Evolutionary conservation across 2,329 filamentous ascomycete species (phyloP), one percentile per base, ranked within the genome.

Genomic region (Colletotrichum tanaceti): DNA sequence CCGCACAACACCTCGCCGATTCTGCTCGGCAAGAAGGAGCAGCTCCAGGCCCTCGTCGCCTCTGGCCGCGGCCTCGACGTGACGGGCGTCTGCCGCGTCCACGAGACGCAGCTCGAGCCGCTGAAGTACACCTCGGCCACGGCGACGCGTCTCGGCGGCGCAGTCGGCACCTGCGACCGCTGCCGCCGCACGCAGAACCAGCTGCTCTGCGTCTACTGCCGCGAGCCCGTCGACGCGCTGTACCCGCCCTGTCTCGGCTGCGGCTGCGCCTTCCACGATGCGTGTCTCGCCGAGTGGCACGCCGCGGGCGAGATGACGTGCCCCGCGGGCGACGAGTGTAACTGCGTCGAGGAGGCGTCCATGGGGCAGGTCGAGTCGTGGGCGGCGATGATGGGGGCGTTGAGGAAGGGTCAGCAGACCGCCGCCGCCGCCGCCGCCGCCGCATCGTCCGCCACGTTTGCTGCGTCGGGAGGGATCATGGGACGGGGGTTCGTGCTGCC

Each of bases 321-420:
- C 64, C 87, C 89, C 0, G 88, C 87, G 0, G 89, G 88, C 1
- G 89, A 90, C 73, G 89, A 90, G 74, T 91, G 89, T 73, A 81
- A 86, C 67, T 91, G 89, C 72, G 81, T 85, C 0, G 81, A 85
- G 16, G 85, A 89, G 70, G 87, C 88, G 1, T 81, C 80, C 65
- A 83, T 80, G 54, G 88, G 87, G 1, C 81, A 87, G 47, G 84
- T 90, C 10, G 89, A 90, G 75, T 87, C 86, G 22, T 89, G 88
- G 86, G 84, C 85, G 0, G 87, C 86, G 3, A 81, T 87, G 77
- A 82, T 83, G 75, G 83, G 81, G 0, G 80, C 82, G 18, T 71
- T 81, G 76, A 74, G 77, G 61, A 82, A 77, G 69, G 75, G 75
- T 0, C 73, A 73, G 28, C 71, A 68, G 14, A 5, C 24, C 24